A percentile compares a stretch with the other conserved stretches of the same genome.
Evolutionary conservation across 805 yeast genomes (phyloP).

Genomic region (Kazachstania psychrophila): DNA sequence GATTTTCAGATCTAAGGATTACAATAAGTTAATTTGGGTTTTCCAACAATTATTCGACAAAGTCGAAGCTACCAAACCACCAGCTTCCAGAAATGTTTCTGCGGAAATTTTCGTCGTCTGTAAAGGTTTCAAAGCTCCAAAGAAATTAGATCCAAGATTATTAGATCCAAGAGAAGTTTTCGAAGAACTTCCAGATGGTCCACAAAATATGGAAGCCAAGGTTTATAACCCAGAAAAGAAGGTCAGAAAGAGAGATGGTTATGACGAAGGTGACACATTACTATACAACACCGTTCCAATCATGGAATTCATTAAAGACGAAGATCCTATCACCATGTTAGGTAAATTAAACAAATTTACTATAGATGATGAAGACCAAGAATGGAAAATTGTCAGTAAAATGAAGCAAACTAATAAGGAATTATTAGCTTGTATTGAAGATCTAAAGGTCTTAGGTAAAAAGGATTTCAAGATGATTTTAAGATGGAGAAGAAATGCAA

Average conservation of each 20-base stretch:
- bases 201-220: constrained; percentile 78
- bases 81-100: constrained; percentile 96
- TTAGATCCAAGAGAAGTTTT: constrained; percentile 89
- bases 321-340: constrained; percentile 73
- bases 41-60: constrained; percentile 91
- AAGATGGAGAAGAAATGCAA: constrained; percentile 81
- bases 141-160: constrained; percentile 84
- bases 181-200: constrained; percentile 75
- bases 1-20: constrained; percentile 97
- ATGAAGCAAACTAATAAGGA: constrained; percentile 73
- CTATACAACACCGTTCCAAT: constrained; percentile 63
- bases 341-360: constrained; percentile 64
- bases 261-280: constrained; percentile 83
- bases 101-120: constrained; percentile 98
- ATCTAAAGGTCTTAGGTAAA: constrained; percentile 86
- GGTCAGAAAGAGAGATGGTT: constrained; percentile 88
- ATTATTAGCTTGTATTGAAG: constrained; percentile 74
- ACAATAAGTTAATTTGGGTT: constrained; percentile 94
- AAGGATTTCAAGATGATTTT: constrained; percentile 82
- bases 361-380: constrained; percentile 46
- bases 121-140: constrained; percentile 92
- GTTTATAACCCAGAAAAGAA: constrained; percentile 91
- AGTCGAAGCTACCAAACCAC: constrained; percentile 98
- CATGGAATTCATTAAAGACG: constrained; percentile 71
- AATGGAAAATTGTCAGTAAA: constrained; percentile 62